phyloP scores from a whole-genome alignment of 345 rosid genomes.

The Eucalyptus lansdowneana region DNA sequence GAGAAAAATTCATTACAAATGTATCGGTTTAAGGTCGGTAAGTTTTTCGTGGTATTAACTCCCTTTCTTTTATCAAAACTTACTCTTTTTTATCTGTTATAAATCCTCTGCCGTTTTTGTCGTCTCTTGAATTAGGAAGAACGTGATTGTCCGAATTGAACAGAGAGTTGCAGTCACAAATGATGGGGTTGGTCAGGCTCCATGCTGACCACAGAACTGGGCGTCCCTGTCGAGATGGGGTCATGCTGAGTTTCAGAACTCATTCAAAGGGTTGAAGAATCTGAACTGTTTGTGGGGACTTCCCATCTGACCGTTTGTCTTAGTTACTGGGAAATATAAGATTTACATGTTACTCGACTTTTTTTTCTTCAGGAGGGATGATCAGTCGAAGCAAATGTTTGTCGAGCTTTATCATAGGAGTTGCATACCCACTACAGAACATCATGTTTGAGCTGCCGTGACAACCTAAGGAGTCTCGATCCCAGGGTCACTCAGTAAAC shows the following conservation, averaged over 20 bases:
- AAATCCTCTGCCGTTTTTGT: background rate
- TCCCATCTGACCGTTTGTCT: background rate
- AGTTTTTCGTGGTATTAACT: background rate
- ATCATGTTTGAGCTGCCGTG: background rate
- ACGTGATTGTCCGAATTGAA: background rate
- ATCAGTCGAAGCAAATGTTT: background rate
- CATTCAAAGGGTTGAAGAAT: background rate
- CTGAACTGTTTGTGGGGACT: background rate
- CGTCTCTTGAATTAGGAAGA: background rate
- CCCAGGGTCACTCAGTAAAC: background rate
- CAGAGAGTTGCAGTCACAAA: background rate
- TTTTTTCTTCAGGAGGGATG: background rate
- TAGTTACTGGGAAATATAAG: background rate
- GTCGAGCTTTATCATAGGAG: background rate
- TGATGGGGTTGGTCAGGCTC: background rate
- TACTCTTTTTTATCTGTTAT: background rate
- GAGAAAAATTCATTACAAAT: too few relatives aligned
- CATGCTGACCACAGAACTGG: background rate
- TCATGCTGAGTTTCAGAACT: background rate
- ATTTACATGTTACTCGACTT: background rate
- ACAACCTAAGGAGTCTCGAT: background rate
- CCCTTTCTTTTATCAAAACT: background rate
- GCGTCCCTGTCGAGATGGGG: background rate
- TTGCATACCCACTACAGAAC: background rate
- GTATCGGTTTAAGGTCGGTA: rapidly evolving